phyloP scores from a whole-genome alignment of 192 early-diverging fungal genomes.

The Dissophora ornata region DNA sequence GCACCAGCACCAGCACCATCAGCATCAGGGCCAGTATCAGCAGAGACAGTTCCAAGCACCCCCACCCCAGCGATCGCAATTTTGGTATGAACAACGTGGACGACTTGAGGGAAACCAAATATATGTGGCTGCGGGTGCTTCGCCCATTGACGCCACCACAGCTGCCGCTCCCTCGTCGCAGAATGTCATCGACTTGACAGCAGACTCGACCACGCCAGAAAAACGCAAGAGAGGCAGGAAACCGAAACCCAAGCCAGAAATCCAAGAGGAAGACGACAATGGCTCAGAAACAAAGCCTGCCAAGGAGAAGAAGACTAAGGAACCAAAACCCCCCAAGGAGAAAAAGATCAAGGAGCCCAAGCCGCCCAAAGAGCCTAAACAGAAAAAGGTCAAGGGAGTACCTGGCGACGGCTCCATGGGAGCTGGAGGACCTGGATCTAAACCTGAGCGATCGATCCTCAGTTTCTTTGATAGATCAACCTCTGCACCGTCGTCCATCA shows the following conservation, averaged over 20 bases:
- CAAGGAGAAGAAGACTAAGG: constrained; percentile 17
- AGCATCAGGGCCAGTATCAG: background rate
- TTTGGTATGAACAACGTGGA: background rate
- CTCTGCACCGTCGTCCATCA: background rate
- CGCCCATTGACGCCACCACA: constrained; percentile 14
- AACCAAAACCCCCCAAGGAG: background rate
- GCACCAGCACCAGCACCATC: background rate
- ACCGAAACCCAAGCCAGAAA: constrained; percentile 24
- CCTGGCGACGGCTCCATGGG: background rate
- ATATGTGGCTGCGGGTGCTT: constrained; percentile 17
- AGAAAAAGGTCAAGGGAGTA: constrained; percentile 9
- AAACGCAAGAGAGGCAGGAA: constrained; percentile 36
- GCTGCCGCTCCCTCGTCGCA: background rate
- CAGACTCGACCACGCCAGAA: background rate
- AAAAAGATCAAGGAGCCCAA: constrained; percentile 28
- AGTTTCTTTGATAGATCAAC: constrained; percentile 39
- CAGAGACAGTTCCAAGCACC: background rate
- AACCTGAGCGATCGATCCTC: constrained; percentile 36
- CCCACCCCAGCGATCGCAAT: background rate
- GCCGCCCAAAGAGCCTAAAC: constrained; percentile 15
- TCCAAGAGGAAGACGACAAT: constrained; percentile 2
- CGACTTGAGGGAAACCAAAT: background rate
- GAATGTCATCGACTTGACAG: background rate
- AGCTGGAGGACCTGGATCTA: background rate
- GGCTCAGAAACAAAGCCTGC: background rate